Evolutionary conservation across 495 filamentous ascomycete genomes (phyloP), one percentile per base, ranked within the genome.

Genomic region (Penicillium diatomitis): DNA sequence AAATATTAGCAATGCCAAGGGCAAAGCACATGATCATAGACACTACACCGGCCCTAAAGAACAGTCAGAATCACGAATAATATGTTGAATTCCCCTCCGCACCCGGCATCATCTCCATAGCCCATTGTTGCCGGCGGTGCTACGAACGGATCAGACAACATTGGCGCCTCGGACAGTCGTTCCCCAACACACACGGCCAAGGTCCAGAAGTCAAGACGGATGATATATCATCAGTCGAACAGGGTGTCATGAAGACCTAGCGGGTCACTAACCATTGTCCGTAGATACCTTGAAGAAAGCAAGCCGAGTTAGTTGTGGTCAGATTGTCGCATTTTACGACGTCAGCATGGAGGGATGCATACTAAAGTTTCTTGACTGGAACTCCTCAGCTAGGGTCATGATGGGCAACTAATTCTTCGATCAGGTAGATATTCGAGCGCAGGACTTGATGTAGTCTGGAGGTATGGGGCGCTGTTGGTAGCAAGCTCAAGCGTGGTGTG

Each of bases 321-420:
- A 47, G 47, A 59, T 62, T 55, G 61, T 56, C 49, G 50, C 48
- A 32, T 34, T 55, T 41, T 48, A 48, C 44, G 41, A 45, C 40
- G 37, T 35, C 44, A 50, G 46, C 44, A 48, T 43, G 20, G 40
- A 51, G 47, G 39, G 47, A 47, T 44, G 51, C 92, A 73, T 80
- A 97, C 94, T 97, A 79, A 97, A 99, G 75, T 99, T 99, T 67
- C 92, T 80, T 55, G 88, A 88, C 64, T 81, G 85, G 63, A 99
- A 89, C 78, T 97, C 92, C 65, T 79, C 75, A 12, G 67, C 62
- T 38, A 79, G 57, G 53, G 74, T 71, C 75, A 79, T 79, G 50
- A 45, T 74, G 64, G 38, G 52, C 41, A 39, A 52, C 29, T 35
- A 39, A 20, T 43, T 38, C 20, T 31, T 36, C 38, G 41, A 7